Evolutionary conservation across 2,329 filamentous ascomycete genomes (phyloP), one percentile per base, ranked within the genome.

Genomic region (Apiospora sp.): DNA sequence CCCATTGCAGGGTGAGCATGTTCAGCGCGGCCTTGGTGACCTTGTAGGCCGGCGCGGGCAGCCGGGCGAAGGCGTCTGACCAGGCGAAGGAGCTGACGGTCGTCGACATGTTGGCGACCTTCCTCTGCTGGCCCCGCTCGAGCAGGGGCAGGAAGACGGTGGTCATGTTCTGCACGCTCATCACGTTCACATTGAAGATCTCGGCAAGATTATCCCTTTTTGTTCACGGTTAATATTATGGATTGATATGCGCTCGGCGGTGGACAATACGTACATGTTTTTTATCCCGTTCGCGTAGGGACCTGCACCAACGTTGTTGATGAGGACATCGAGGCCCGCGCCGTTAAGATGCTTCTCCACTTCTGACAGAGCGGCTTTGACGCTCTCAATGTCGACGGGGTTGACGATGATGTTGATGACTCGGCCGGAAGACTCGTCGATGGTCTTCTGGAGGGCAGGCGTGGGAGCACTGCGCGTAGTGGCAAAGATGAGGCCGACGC

Each of bases 21-120:
- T 87, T 86, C 73, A 87, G 71, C 0, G 85, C 85, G 0, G 86
- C 82, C 74, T 88, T 88, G 22, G 83, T 82, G 74, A 87, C 81
- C 68, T 76, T 76, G 71, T 76, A 76, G 14, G 73, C 71, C 7
- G 75, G 75, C 12, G 68, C 71, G 14, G 73, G 85, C 82, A 80
- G 85, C 85, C 0, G 82, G 10, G 1, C 24, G 19, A 70, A 54
- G 22, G 44, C 2, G 46, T 70, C 68, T 48, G 58, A 30, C 80
- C 0, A 71, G 61, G 0, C 79, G 76, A 19, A 77, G 22, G 78
- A 77, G 30, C 73, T 74, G 2, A 77, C 37, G 5, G 70, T 70
- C 8, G 75, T 80, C 74, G 75, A 84, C 83, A 87, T 83, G 68
- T 87, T 87, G 41, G 81, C 75, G 10, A 87, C 80, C 41, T 83